Conservation (phyloP, 176 grass and related monocot species). For the Bromus sterilis region DNA sequence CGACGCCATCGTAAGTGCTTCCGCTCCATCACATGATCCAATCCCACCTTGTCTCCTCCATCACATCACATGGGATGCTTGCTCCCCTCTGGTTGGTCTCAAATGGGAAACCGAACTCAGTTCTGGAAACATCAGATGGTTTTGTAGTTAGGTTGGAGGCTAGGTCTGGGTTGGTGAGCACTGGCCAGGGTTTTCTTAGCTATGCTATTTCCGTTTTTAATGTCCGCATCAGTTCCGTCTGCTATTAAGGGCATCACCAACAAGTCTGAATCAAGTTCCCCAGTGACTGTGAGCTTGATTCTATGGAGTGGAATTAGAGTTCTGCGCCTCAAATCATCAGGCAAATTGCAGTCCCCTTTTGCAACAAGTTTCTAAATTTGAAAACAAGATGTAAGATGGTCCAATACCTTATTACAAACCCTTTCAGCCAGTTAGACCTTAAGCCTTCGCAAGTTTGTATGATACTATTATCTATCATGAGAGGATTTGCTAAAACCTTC, state of each 20-base stretch:
- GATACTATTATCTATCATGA: not conserved
- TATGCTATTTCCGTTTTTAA: not conserved
- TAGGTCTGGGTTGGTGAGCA: not conserved
- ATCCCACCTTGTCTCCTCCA: not conserved
- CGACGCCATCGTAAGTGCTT: conserved; percentile 67
- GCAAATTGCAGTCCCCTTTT: not conserved
- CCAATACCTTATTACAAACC: not conserved
- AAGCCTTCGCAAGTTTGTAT: not conserved
- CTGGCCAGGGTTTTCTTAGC: not conserved
- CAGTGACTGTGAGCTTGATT: not conserved
- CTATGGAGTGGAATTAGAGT: not conserved
- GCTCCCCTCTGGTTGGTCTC: not conserved
- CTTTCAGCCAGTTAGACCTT: not conserved
- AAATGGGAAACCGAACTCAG: not conserved
- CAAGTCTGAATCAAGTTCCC: not conserved
- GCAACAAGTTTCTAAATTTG: not conserved
- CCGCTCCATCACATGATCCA: not conserved
- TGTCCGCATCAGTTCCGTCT: not conserved
- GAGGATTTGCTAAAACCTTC: not conserved
- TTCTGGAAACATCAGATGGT: not conserved
- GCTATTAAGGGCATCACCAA: not conserved
- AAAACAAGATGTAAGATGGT: not conserved
- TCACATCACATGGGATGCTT: not conserved
- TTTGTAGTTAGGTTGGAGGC: not conserved
- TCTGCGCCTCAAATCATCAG: not conserved